phyloP scores from a whole-genome alignment of 2,329 filamentous ascomycete species.

The Arachnomyces sp. region DNA sequence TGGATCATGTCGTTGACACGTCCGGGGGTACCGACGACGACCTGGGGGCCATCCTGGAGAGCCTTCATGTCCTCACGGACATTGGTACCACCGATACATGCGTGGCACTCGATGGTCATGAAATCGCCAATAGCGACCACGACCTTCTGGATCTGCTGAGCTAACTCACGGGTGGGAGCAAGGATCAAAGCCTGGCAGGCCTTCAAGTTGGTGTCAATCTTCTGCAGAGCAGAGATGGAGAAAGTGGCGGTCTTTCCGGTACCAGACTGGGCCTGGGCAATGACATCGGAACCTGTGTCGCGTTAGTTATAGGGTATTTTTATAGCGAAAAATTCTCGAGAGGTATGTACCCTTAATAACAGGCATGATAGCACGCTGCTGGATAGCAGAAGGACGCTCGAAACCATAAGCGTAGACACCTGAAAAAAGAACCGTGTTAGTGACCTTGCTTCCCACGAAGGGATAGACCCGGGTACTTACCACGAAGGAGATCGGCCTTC shows the following conservation, averaged over 20 bases:
- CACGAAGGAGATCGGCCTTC: slow-evolving; percentile 94
- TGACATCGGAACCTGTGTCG: slow-evolving; percentile 81
- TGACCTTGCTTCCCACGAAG: slow-evolving; percentile 8
- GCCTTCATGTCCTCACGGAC: slow-evolving; percentile 98
- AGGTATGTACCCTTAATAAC: slow-evolving; percentile 99
- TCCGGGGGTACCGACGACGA: slow-evolving; percentile 94
- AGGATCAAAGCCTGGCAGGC: slow-evolving; percentile 97
- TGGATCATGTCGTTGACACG: slow-evolving; percentile 99
- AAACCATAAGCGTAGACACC: slow-evolving; percentile 99
- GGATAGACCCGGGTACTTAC: slow-evolving; percentile 42
- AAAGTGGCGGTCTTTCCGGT: slow-evolving; percentile 99
- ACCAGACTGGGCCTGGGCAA: slow-evolving; percentile 98
- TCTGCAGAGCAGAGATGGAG: slow-evolving; percentile 98
- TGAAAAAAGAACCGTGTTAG: slow-evolving; percentile 30
- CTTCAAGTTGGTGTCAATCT: slow-evolving; percentile 93
- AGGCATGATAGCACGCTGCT: slow-evolving; percentile 99
- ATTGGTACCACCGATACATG: slow-evolving; percentile 97
- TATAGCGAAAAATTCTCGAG: too few relatives aligned
- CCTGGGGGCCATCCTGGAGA: slow-evolving; percentile 89
- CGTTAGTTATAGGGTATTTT: slow-evolving; percentile 14
- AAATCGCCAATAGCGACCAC: slow-evolving; percentile 98
- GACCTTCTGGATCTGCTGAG: slow-evolving; percentile 99
- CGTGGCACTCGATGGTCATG: slow-evolving; percentile 99
- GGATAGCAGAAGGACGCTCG: slow-evolving; percentile 98
- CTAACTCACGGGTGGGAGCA: slow-evolving; percentile 94